These are phyloP conservation scores for Tylopilus felleus DNA, from an alignment of 768 basidiomycete genomes.

Conservation along the genomic window DNA sequence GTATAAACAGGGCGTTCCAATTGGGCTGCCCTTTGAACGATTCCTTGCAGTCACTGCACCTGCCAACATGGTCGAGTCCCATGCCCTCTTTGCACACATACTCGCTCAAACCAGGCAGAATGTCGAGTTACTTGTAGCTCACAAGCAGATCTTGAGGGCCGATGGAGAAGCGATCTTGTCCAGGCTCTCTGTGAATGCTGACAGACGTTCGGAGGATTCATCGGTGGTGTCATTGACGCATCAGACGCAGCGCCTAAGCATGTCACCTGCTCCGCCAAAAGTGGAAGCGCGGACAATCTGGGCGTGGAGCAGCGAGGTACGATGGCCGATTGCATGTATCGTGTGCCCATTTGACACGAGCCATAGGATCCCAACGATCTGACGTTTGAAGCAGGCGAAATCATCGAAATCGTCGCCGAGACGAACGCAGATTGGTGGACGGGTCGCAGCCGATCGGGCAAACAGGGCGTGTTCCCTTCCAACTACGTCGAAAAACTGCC, in stretches of 20 bases:
- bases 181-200: constrained; percentile 32
- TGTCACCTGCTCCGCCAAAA: constrained; percentile 26
- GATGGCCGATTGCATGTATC: neutral
- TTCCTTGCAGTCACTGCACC: neutral
- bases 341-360: constrained; percentile 6
- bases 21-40: neutral
- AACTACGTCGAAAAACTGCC: constrained; percentile 66
- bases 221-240: constrained; percentile 22
- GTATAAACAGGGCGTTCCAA: constrained; percentile 15
- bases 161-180: constrained; percentile 40
- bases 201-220: constrained; percentile 16
- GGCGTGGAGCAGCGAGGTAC: constrained; percentile 31
- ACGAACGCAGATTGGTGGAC: constrained; percentile 92
- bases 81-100: constrained; percentile 34
- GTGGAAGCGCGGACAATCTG: constrained; percentile 30
- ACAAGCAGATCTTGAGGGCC: constrained; percentile 38
- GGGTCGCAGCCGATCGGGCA: constrained; percentile 57
- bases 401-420: constrained; percentile 77
- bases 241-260: constrained; percentile 17
- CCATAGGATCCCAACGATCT: constrained; percentile 73
- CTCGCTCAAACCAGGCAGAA: constrained; percentile 46
- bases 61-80: constrained; percentile 23
- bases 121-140: constrained; percentile 42
- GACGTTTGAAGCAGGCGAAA: constrained; percentile 68
- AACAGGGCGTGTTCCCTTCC: constrained; percentile 74